phyloP scores from a whole-genome alignment of 2,329 filamentous ascomycete species.

The Colletotrichum sp. region DNA sequence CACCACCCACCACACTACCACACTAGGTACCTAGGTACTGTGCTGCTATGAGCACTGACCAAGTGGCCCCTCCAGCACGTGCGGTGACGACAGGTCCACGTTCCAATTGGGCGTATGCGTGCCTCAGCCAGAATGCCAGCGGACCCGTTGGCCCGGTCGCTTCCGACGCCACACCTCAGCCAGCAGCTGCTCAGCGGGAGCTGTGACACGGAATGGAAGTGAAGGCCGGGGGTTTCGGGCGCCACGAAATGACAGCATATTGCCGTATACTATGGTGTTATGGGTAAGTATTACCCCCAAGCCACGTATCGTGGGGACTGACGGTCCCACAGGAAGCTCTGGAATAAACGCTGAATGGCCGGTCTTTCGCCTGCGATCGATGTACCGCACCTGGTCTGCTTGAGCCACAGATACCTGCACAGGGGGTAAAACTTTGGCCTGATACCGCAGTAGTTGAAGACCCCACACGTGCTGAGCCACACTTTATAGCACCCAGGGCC shows the following conservation, averaged over 20 bases:
- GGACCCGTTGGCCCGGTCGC: not conserved
- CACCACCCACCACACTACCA: not conserved
- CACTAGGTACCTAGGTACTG: not conserved
- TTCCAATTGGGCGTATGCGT: not conserved
- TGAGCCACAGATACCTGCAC: too few species aligned
- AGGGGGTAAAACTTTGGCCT: too few species aligned
- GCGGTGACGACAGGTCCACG: not conserved
- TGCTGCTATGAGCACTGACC: not conserved
- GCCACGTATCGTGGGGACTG: too few species aligned
- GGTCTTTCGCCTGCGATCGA: too few species aligned
- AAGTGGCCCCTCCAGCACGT: not conserved
- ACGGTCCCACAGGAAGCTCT: too few species aligned
- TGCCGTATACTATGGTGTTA: not conserved
- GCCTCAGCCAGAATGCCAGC: not conserved
- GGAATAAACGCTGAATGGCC: too few species aligned
- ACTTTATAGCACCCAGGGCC: not conserved
- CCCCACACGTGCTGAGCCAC: constrained; percentile 12
- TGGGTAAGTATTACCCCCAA: too few species aligned
- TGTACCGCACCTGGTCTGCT: too few species aligned
- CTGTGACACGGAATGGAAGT: not conserved
- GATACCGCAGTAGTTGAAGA: not conserved
- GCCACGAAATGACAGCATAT: constrained; percentile 8
- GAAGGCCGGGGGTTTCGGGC: not conserved
- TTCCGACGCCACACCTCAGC: not conserved
- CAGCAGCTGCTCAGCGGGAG: not conserved